Percentiles rank a stretch among this genome's conserved stretches.
Evolutionary conservation across 306 rosid genomes (phyloP).

Genomic region (Glycine soja): DNA sequence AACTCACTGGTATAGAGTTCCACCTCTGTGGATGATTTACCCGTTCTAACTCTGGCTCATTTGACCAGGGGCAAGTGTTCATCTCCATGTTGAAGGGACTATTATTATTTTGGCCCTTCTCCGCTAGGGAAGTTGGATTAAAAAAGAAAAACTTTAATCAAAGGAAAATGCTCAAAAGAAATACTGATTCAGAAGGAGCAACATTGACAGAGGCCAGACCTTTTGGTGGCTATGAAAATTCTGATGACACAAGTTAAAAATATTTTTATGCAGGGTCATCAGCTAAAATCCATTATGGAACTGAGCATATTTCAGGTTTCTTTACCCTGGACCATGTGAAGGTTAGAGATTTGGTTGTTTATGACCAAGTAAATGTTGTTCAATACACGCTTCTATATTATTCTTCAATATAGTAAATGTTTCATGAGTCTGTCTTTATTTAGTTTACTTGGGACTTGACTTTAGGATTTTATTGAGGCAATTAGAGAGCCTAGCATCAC

Average conservation of each 20-base stretch:
- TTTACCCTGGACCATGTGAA: slow-evolving; percentile 50
- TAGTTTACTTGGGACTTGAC: slow-evolving; percentile 15
- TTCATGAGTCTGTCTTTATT: not conserved
- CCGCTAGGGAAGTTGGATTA: slow-evolving; percentile 51
- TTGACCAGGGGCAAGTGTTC: too few species aligned
- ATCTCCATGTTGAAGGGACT: too few species aligned
- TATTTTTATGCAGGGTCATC: slow-evolving; percentile 47
- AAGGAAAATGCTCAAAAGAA: slow-evolving; percentile 35
- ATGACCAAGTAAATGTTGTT: slow-evolving; percentile 46
- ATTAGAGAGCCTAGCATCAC: too few species aligned
- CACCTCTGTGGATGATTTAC: too few species aligned
- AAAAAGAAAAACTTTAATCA: slow-evolving; percentile 51
- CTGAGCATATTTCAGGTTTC: slow-evolving; percentile 57
- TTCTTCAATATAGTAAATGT: not conserved
- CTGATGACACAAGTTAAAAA: slow-evolving; percentile 39
- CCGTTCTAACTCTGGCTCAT: too few species aligned
- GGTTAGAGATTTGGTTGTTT: slow-evolving; percentile 49
- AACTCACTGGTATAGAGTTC: slow-evolving; percentile 54
- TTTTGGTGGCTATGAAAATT: slow-evolving; percentile 9
- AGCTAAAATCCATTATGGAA: slow-evolving; percentile 59
- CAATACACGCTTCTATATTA: not conserved
- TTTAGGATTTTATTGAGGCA: slow-evolving; percentile 61
- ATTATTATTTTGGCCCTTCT: too few species aligned
- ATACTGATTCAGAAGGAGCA: slow-evolving; percentile 3
- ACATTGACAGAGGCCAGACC: slow-evolving; percentile 4